Conservation (phyloP, 2,329 filamentous ascomycete genomes). For the Colletotrichum orbiculare region DNA sequence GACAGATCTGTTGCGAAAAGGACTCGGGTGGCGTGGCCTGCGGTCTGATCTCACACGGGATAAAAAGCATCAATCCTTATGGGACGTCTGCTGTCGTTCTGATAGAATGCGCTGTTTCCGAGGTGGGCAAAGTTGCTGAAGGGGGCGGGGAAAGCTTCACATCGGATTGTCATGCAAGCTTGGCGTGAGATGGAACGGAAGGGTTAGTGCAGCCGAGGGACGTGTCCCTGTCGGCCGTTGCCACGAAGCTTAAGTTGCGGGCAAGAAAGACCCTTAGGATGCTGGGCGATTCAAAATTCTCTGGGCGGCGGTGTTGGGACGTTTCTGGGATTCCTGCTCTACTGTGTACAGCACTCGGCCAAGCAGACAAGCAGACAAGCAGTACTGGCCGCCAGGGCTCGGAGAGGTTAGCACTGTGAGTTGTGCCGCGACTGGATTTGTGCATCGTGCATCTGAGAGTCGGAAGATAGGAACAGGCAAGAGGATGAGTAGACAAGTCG, state of each 20-base stretch:
- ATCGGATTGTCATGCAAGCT: slow-evolving; percentile 18
- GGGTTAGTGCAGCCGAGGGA: slow-evolving; percentile 22
- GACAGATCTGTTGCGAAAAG: no score
- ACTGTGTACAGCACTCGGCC: no score
- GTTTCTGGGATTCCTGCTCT: no score
- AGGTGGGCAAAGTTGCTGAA: slow-evolving; percentile 6
- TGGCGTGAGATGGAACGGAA: not conserved
- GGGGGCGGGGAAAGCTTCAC: slow-evolving; percentile 20
- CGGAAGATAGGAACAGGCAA: slow-evolving; percentile 12
- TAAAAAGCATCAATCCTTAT: slow-evolving; percentile 16
- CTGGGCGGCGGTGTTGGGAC: not conserved
- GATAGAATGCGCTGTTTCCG: slow-evolving; percentile 5
- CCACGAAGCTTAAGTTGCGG: slow-evolving; percentile 23
- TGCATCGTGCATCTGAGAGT: slow-evolving; percentile 1
- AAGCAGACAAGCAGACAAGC: not conserved
- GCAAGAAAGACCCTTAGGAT: slow-evolving; percentile 20
- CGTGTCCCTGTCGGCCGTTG: slow-evolving; percentile 11
- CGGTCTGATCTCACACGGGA: not conserved
- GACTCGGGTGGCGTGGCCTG: not conserved
- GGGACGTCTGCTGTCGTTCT: slow-evolving; percentile 4
- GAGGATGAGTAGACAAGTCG: not conserved
- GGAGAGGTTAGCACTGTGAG: slow-evolving; percentile 12
- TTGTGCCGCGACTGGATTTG: slow-evolving; percentile 9
- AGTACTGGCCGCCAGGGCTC: not conserved
- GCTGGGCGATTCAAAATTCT: not conserved